Evolutionary conservation across 306 rosid genomes (phyloP).

Genomic region (Astragalus membranaceus): DNA sequence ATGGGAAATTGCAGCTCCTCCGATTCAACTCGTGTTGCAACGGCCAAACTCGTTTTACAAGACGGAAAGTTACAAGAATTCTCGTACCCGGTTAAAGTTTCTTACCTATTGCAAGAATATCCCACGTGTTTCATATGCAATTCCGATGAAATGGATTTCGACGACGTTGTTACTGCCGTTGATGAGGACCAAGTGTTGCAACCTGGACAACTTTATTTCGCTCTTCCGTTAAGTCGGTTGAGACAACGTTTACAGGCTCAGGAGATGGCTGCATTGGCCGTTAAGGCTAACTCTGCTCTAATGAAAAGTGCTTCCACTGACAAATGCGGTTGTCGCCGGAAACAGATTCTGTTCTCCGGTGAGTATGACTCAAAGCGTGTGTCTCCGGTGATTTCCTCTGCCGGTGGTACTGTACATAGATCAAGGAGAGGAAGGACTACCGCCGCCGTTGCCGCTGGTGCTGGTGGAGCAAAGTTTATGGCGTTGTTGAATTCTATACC

Average conservation of each 20-base stretch:
- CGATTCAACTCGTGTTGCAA: conserved; percentile 47
- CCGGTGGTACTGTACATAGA: conserved; percentile 3
- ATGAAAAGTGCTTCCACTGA: conserved; percentile 38
- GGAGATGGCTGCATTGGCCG: conserved; percentile 98
- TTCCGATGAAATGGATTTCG: conserved; percentile 92
- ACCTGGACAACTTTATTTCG: conserved; percentile 82
- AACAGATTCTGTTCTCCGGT: conserved; percentile 30
- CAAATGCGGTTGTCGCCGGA: conserved; percentile 40
- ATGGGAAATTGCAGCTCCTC: conserved; percentile 85
- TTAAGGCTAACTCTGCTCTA: conserved; percentile 78
- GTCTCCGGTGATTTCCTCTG: not conserved
- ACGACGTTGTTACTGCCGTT: conserved; percentile 58
- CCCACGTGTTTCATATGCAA: conserved; percentile 72
- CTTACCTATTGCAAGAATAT: conserved; percentile 52
- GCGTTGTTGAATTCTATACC: conserved; percentile 64
- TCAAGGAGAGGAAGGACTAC: conserved; percentile 26
- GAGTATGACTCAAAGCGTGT: conserved; percentile 20
- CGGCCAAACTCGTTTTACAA: conserved; percentile 61
- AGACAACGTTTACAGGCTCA: conserved; percentile 50
- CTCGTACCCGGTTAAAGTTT: conserved; percentile 60
- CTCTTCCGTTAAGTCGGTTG: conserved; percentile 60
- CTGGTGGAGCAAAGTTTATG: conserved; percentile 28
- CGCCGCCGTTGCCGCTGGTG: conserved; percentile 20
- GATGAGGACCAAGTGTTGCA: conserved; percentile 59
- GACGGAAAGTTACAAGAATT: conserved; percentile 70